These are phyloP conservation scores for Trichoderma lentiforme DNA, from an alignment of 2,329 filamentous ascomycete genomes.

Conservation along the genomic window DNA sequence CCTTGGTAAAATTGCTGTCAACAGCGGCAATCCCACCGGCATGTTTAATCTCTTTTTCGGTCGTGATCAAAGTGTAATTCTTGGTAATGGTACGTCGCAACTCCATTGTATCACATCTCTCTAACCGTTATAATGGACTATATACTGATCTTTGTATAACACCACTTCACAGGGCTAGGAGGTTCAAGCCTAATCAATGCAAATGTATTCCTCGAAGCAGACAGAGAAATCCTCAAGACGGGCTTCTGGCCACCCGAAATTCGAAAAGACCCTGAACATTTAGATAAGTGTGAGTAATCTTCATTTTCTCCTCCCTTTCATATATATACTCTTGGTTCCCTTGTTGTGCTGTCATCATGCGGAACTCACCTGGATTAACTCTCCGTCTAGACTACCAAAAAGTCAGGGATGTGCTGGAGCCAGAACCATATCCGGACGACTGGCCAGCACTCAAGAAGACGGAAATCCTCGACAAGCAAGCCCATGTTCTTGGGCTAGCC, in stretches of 20 bases:
- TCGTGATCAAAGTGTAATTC: constrained; percentile 60
- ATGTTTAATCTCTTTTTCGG: constrained; percentile 63
- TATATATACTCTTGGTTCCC: background rate
- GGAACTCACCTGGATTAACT: background rate
- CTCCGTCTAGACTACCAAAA: constrained; percentile 52
- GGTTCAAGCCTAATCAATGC: constrained; percentile 65
- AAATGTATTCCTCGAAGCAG: constrained; percentile 62
- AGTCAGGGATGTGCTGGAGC: constrained; percentile 56
- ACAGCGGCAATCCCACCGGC: constrained; percentile 53
- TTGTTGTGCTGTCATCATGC: background rate
- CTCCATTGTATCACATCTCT: background rate
- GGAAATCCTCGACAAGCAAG: constrained; percentile 55
- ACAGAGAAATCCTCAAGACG: constrained; percentile 51
- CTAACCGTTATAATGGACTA: background rate
- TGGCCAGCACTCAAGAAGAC: constrained; percentile 59
- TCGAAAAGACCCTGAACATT: constrained; percentile 34
- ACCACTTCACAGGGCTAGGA: constrained; percentile 45
- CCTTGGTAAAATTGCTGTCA: constrained; percentile 34
- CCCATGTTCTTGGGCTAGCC: constrained; percentile 46
- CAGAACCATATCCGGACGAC: constrained; percentile 53
- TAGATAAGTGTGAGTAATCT: constrained; percentile 48
- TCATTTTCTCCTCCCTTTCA: background rate
- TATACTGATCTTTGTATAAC: constrained; percentile 28
- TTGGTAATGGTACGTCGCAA: constrained; percentile 48
- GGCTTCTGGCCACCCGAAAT: constrained; percentile 59